A percentile compares a stretch with the other conserved stretches of the same genome.
phyloP scores from a whole-genome alignment of 1,284 basidiomycete genomes.

The Cryptococcus maquisensis region DNA sequence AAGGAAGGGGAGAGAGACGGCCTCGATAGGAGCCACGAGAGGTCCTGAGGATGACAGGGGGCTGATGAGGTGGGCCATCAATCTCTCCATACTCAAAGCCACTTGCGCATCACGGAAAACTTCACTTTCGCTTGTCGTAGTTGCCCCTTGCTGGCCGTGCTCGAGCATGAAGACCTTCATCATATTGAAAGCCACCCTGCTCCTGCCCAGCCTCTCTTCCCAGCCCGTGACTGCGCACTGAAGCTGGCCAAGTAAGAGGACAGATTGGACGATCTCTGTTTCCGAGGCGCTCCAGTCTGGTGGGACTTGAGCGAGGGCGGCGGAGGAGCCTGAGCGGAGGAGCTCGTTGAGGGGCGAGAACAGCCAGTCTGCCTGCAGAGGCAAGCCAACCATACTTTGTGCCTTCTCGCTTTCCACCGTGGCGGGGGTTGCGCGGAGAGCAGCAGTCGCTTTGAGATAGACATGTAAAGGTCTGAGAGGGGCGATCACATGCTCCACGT shows the following conservation, averaged over 20 bases:
- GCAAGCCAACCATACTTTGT: conserved; percentile 53
- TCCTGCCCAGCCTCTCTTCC: conserved; percentile 15
- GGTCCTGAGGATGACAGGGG: not conserved
- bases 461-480: conserved; percentile 38
- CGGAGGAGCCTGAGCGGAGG: conserved; percentile 69
- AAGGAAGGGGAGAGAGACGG: conserved; percentile 60
- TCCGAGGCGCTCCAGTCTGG: conserved; percentile 74
- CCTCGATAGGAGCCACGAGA: conserved; percentile 53
- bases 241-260: conserved; percentile 58
- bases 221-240: not conserved
- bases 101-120: conserved; percentile 55
- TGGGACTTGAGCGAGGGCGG: conserved; percentile 65
- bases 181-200: conserved; percentile 60
- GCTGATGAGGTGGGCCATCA: conserved; percentile 56
- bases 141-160: conserved; percentile 52
- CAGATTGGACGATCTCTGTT: conserved; percentile 67
- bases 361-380: conserved; percentile 68
- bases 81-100: conserved; percentile 56
- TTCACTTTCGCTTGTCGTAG: conserved; percentile 53
- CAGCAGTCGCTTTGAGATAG: conserved; percentile 48
- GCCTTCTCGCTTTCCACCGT: not conserved
- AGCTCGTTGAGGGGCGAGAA: conserved; percentile 73
- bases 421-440: conserved; percentile 39
- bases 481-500: conserved; percentile 36
- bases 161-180: conserved; percentile 97